phyloP scores from a whole-genome alignment of 495 filamentous ascomycete genomes.

The Neurospora hispaniola region DNA sequence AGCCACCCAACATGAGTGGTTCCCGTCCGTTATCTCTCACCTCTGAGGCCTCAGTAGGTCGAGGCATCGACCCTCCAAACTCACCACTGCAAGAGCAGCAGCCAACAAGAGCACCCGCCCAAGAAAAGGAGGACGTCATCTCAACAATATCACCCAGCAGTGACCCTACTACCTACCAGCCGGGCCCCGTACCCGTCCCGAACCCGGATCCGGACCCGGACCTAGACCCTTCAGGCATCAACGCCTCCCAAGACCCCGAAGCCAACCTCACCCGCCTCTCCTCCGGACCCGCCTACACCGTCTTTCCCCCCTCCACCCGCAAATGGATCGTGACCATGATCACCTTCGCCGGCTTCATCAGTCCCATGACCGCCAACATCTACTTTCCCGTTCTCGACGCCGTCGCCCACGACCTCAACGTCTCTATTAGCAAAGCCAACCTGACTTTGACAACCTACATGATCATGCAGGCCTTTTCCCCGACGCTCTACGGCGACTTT shows the following conservation, averaged over 20 bases:
- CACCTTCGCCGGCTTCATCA: constrained; percentile 55
- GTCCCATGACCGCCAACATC: constrained; percentile 65
- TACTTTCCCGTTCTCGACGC: constrained; percentile 66
- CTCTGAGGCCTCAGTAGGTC: neutral
- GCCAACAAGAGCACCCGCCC: neutral
- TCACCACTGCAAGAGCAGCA: neutral
- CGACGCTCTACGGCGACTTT: constrained; percentile 49
- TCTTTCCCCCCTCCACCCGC: constrained; percentile 47
- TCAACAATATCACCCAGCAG: neutral
- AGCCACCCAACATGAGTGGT: neutral
- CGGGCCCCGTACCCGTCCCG: neutral
- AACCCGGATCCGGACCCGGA: neutral
- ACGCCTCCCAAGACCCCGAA: constrained; percentile 9
- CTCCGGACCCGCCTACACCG: constrained; percentile 38
- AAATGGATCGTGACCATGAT: constrained; percentile 56
- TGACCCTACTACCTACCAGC: neutral
- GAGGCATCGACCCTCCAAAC: neutral
- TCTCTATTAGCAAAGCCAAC: constrained; percentile 53
- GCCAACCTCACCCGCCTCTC: constrained; percentile 22
- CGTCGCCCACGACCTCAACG: constrained; percentile 42
- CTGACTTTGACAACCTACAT: constrained; percentile 56
- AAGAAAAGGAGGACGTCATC: neutral
- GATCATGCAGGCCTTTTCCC: constrained; percentile 51
- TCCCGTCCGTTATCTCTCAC: neutral
- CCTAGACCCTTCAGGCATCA: neutral